Evolutionary conservation across 805 yeast genomes (phyloP).

Genomic region (Saturnispora quitensis): DNA sequence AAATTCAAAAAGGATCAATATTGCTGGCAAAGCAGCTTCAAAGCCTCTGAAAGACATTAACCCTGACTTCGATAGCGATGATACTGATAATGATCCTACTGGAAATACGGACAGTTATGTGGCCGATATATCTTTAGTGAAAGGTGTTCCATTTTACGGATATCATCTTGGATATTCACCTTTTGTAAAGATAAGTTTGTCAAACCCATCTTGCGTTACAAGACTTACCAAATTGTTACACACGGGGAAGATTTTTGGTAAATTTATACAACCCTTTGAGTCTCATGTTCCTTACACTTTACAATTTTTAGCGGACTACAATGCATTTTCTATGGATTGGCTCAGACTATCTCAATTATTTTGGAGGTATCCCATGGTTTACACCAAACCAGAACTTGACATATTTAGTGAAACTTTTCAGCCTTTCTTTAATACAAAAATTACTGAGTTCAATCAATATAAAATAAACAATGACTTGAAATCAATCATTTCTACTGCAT

Average conservation of each 20-base stretch:
- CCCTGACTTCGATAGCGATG: constrained; percentile 11
- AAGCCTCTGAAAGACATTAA: constrained; percentile 7
- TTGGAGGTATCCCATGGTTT: constrained; percentile 48
- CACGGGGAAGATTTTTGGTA: constrained; percentile 34
- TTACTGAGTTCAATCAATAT: constrained; percentile 15
- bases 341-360: constrained; percentile 36
- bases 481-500: constrained; percentile 22
- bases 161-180: constrained; percentile 56
- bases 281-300: constrained; percentile 68
- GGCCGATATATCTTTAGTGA: constrained; percentile 55
- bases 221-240: constrained; percentile 43
- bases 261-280: constrained; percentile 50
- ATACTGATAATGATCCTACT: constrained; percentile 2
- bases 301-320: constrained; percentile 78
- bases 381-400: background rate
- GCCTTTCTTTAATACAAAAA: constrained; percentile 20
- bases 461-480: constrained; percentile 28
- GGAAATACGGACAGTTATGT: constrained; percentile 27
- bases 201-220: constrained; percentile 51
- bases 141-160: constrained; percentile 80
- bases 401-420: constrained; percentile 9
- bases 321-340: constrained; percentile 82
- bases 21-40: background rate
- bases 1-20: background rate
- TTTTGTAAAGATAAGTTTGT: constrained; percentile 58